Percentiles rank a stretch among this genome's conserved stretches.
These are phyloP conservation scores for Penicillium italicum DNA, from an alignment of 2,329 filamentous ascomycete genomes.

Conservation along the genomic window DNA sequence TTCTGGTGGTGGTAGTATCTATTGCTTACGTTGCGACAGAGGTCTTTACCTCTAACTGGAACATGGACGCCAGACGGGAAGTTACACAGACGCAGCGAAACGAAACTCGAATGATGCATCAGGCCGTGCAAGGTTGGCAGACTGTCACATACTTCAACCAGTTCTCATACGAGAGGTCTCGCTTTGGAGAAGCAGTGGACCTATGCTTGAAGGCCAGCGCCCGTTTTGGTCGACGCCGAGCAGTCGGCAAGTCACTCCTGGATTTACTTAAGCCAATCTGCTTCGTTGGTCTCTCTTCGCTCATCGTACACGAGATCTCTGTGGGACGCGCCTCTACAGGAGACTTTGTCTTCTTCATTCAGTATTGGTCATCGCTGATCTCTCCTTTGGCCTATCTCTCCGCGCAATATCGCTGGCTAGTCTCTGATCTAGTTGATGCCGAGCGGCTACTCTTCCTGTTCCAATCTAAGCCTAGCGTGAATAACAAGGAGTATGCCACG, in stretches of 20 bases:
- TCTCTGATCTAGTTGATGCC: slow-evolving; percentile 59
- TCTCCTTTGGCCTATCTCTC: slow-evolving; percentile 50
- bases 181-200: slow-evolving; percentile 37
- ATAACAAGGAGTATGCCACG: slow-evolving; percentile 33
- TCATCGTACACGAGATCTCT: slow-evolving; percentile 52
- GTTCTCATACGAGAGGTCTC: slow-evolving; percentile 49
- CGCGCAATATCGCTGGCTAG: slow-evolving; percentile 47
- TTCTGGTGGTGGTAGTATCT: slow-evolving; percentile 46
- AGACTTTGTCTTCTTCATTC: slow-evolving; percentile 60
- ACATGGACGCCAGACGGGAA: slow-evolving; percentile 38
- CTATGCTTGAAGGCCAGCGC: not conserved
- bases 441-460: slow-evolving; percentile 51
- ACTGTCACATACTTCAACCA: slow-evolving; percentile 58
- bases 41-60: slow-evolving; percentile 36
- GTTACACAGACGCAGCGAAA: slow-evolving; percentile 44
- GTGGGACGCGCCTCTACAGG: slow-evolving; percentile 51
- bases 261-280: slow-evolving; percentile 48
- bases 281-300: slow-evolving; percentile 43
- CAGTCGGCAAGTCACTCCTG: slow-evolving; percentile 2
- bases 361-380: slow-evolving; percentile 57
- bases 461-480: slow-evolving; percentile 45
- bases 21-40: slow-evolving; percentile 52
- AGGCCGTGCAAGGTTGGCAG: slow-evolving; percentile 57
- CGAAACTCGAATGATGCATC: slow-evolving; percentile 53
- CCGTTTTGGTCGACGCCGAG: not conserved